phyloP scores from a whole-genome alignment of 2,329 filamentous ascomycete genomes.

The Exophiala dermatitidis region DNA sequence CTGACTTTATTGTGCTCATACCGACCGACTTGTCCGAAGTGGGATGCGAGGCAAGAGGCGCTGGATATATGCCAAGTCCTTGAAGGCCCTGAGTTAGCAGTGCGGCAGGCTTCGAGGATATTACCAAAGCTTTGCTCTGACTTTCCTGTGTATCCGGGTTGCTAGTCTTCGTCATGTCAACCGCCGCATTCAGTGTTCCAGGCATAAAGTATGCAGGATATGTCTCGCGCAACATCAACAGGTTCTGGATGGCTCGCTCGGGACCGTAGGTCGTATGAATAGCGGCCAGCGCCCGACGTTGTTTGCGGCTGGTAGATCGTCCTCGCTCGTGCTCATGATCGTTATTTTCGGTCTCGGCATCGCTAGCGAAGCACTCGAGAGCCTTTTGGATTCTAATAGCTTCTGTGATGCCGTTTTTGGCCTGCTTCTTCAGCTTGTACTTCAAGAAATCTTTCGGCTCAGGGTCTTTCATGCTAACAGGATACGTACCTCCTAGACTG shows the following conservation, averaged over 20 bases:
- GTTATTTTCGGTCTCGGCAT: background rate
- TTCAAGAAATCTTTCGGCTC: conserved; percentile 1
- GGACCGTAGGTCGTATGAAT: background rate
- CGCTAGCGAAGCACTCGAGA: background rate
- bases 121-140: too few species aligned
- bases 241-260: background rate
- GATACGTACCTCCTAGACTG: background rate
- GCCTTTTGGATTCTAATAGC: conserved; percentile 2
- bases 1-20: background rate
- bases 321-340: background rate
- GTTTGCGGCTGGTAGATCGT: background rate
- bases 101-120: background rate
- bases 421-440: background rate
- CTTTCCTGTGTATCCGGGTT: background rate
- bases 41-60: background rate
- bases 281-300: background rate
- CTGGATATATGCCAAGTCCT: too few species aligned
- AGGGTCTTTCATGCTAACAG: background rate
- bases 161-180: background rate
- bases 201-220: background rate
- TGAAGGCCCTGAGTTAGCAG: background rate
- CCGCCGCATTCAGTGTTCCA: background rate
- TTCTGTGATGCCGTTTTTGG: background rate
- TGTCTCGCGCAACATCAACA: conserved; percentile 4
- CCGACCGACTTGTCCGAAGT: background rate